Conservation (phyloP, 2,329 filamentous ascomycete species). For the Colletotrichum noveboracense region DNA sequence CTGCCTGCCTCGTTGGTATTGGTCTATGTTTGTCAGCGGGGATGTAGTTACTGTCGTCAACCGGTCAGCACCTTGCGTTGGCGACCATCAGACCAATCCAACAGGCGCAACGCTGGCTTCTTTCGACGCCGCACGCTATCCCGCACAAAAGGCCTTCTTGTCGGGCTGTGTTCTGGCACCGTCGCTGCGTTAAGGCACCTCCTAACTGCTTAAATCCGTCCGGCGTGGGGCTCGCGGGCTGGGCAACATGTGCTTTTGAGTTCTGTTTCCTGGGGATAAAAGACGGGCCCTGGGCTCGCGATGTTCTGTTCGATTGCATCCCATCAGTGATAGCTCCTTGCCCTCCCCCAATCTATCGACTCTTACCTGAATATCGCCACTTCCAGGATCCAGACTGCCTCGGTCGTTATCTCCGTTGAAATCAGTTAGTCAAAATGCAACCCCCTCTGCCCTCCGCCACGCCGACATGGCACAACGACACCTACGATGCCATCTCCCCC, state of each 20-base stretch:
- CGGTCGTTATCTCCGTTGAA: neutral
- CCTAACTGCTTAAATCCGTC: neutral
- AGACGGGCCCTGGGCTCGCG: neutral
- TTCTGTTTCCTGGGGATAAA: neutral
- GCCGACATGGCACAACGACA: constrained; percentile 30
- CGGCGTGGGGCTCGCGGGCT: neutral
- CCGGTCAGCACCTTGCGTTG: neutral
- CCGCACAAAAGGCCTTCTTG: neutral
- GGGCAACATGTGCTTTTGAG: neutral
- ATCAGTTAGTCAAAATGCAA: constrained; percentile 1
- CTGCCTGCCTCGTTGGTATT: neutral
- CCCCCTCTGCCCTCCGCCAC: constrained; percentile 23
- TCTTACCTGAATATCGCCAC: neutral
- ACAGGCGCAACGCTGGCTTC: neutral
- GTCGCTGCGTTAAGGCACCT: neutral
- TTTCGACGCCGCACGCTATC: neutral
- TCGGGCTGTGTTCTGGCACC: neutral
- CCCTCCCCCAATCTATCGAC: neutral
- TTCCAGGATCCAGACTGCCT: neutral
- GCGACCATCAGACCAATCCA: neutral
- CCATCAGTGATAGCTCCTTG: neutral
- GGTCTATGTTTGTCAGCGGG: neutral
- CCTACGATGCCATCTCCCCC: constrained; percentile 45
- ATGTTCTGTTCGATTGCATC: neutral
- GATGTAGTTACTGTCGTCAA: neutral